Conservation (phyloP, 1,284 basidiomycete genomes). For the Boletus coffeatus region DNA sequence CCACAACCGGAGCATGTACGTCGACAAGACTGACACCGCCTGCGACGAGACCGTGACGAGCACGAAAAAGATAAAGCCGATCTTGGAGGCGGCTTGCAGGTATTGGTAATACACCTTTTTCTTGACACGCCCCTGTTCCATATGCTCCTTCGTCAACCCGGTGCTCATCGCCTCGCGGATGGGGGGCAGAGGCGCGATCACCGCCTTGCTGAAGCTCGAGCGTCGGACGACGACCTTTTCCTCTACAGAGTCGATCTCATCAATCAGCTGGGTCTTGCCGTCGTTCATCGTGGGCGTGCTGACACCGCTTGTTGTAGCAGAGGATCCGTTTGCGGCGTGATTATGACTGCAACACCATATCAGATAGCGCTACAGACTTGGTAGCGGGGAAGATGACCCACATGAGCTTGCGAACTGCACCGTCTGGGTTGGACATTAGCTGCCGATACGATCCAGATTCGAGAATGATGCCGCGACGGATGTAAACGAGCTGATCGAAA, state of each 20-base stretch:
- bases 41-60: conserved; percentile 53
- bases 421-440: conserved; percentile 58
- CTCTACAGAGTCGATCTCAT: conserved; percentile 11
- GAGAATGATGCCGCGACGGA: conserved; percentile 81
- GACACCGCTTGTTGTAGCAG: conserved; percentile 45
- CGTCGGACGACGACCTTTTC: conserved; percentile 23
- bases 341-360: conserved; percentile 6
- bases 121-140: conserved; percentile 83
- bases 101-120: conserved; percentile 73
- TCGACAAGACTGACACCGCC: conserved; percentile 51
- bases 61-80: conserved; percentile 68
- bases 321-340: conserved; percentile 33
- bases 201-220: conserved; percentile 46
- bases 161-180: conserved; percentile 34
- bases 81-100: conserved; percentile 71
- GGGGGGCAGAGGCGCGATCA: conserved; percentile 32
- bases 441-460: conserved; percentile 70
- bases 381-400: conserved; percentile 31
- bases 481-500: conserved; percentile 75
- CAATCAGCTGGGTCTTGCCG: conserved; percentile 23
- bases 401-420: conserved; percentile 82
- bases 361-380: not conserved
- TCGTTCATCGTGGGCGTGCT: conserved; percentile 35
- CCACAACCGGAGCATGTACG: conserved; percentile 75
- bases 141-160: conserved; percentile 69